Evolutionary conservation across 1,284 basidiomycete species (phyloP).

Genomic region (Pascua guehoae): DNA sequence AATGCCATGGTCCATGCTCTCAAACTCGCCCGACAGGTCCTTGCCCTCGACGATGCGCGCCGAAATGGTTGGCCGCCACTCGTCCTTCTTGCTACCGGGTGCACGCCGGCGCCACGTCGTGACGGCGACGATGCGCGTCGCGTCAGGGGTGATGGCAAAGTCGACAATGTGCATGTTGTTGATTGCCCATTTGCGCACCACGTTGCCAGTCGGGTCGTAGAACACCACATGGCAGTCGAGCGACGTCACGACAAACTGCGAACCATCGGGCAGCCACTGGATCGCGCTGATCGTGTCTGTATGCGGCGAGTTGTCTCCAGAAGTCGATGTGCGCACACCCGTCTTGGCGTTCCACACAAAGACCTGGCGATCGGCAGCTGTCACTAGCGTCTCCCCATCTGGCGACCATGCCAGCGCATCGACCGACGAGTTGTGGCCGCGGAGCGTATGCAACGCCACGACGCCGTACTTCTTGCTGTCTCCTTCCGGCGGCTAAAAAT

Average conservation of each 20-base stretch:
- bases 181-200: slow-evolving; percentile 65
- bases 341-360: slow-evolving; percentile 77
- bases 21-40: slow-evolving; percentile 19
- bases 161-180: slow-evolving; percentile 84
- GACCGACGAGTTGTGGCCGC: slow-evolving; percentile 72
- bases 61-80: slow-evolving; percentile 35
- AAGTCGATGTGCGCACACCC: slow-evolving; percentile 20
- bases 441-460: slow-evolving; percentile 45
- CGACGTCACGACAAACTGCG: slow-evolving; percentile 84
- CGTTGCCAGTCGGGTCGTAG: slow-evolving; percentile 63
- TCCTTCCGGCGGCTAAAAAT: slow-evolving; percentile 9
- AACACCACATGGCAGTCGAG: slow-evolving; percentile 82
- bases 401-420: slow-evolving; percentile 84
- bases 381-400: slow-evolving; percentile 76
- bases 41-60: slow-evolving; percentile 13
- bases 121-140: slow-evolving; percentile 73
- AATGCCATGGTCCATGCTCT: slow-evolving; percentile 40
- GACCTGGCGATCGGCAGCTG: slow-evolving; percentile 71
- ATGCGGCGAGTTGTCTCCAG: slow-evolving; percentile 52
- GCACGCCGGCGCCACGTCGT: slow-evolving; percentile 59
- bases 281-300: slow-evolving; percentile 80
- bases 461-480: slow-evolving; percentile 26
- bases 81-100: slow-evolving; percentile 33
- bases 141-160: slow-evolving; percentile 81
- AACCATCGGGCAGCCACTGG: slow-evolving; percentile 81